Percentiles rank a stretch among this genome's conserved stretches.
Evolutionary conservation across 1,284 basidiomycete species (phyloP).

Genomic region (Naganishia albida): DNA sequence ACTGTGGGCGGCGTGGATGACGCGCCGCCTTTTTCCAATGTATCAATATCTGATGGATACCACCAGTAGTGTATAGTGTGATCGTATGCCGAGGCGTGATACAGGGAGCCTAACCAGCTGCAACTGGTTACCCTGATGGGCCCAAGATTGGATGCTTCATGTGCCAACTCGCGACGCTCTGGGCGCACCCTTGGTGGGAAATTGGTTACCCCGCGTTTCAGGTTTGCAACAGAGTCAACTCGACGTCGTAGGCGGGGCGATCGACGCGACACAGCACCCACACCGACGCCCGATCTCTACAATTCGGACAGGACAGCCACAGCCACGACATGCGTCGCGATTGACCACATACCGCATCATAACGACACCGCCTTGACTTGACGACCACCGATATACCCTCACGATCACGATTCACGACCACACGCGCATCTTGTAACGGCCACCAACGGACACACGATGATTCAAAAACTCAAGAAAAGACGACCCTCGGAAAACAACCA

Average conservation of each 20-base stretch:
- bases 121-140: too few relatives aligned
- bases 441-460: neutral
- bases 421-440: neutral
- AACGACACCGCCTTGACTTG: neutral
- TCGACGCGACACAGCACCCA: neutral
- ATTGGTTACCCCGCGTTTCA: conserved; percentile 18
- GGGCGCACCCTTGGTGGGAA: conserved; percentile 5
- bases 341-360: neutral
- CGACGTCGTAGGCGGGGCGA: neutral
- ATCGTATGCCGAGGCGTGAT: too few relatives aligned
- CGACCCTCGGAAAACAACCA: conserved; percentile 13
- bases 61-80: neutral
- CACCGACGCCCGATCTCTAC: neutral
- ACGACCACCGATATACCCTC: neutral
- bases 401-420: neutral
- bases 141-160: too few relatives aligned
- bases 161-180: neutral
- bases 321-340: neutral
- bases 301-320: too few relatives aligned
- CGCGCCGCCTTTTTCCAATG: neutral
- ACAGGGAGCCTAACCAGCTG: too few relatives aligned
- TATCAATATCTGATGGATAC: conserved; percentile 7
- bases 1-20: neutral
- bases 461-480: conserved; percentile 31
- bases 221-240: neutral